phyloP scores from a whole-genome alignment of 2,329 filamentous ascomycete genomes.

The Epicoccum nigrum region DNA sequence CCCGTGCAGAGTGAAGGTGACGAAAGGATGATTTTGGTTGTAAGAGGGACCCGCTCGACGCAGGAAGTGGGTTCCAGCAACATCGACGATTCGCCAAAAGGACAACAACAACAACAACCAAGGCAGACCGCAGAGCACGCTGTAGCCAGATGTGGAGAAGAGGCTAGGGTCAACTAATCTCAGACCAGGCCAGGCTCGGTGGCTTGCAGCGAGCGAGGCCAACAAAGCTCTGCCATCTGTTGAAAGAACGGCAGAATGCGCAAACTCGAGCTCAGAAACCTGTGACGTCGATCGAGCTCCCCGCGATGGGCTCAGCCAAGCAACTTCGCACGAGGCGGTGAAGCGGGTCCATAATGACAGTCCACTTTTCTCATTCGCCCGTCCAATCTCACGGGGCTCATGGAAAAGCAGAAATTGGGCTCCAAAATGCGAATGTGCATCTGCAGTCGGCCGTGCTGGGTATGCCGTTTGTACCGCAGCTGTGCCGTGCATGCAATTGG shows the following conservation, averaged over 20 bases:
- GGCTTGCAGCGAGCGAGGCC: constrained; percentile 19
- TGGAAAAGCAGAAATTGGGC: constrained; percentile 9
- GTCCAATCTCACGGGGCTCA: not conserved
- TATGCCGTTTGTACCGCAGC: not conserved
- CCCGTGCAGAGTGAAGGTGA: constrained; percentile 26
- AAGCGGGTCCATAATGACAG: constrained; percentile 3
- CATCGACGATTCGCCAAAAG: constrained; percentile 29
- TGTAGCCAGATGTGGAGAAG: constrained; percentile 16
- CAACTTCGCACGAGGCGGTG: constrained; percentile 13
- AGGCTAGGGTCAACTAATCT: constrained; percentile 17
- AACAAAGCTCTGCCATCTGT: constrained; percentile 13
- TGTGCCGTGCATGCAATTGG: constrained; percentile 9
- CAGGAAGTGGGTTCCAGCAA: constrained; percentile 36
- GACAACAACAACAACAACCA: constrained; percentile 6
- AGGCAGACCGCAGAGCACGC: constrained; percentile 16
- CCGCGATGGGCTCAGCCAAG: constrained; percentile 17
- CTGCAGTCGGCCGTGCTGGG: constrained; percentile 6
- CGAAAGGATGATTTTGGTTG: constrained; percentile 41
- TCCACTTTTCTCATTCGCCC: constrained; percentile 9
- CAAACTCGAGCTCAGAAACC: constrained; percentile 7
- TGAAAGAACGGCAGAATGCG: constrained; percentile 5
- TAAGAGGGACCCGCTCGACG: constrained; percentile 26
- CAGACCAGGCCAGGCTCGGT: constrained; percentile 18
- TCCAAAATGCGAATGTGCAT: constrained; percentile 3
- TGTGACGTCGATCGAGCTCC: constrained; percentile 17